phyloP scores from a whole-genome alignment of 2,329 filamentous ascomycete species.

The Fusarium decemcellulare region DNA sequence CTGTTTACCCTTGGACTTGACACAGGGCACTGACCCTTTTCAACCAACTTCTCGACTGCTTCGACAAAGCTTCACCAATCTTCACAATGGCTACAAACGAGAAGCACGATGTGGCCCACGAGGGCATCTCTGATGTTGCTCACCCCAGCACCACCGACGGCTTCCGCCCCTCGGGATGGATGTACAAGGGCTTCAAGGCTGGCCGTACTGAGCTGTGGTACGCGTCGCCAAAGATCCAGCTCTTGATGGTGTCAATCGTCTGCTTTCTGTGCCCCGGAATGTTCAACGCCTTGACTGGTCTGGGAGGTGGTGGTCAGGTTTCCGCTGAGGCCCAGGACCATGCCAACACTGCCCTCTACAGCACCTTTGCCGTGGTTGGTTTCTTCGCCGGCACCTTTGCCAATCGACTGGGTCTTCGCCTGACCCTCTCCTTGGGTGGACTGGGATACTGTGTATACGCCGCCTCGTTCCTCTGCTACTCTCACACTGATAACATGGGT shows the following conservation, averaged over 20 bases:
- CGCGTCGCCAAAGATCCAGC: slow-evolving; percentile 80
- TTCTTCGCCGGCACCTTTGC: slow-evolving; percentile 83
- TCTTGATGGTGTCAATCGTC: slow-evolving; percentile 73
- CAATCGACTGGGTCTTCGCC: slow-evolving; percentile 80
- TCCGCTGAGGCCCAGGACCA: slow-evolving; percentile 70
- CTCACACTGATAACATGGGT: slow-evolving; percentile 75
- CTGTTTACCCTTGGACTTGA: not conserved
- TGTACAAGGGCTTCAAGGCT: slow-evolving; percentile 74
- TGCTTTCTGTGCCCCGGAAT: slow-evolving; percentile 79
- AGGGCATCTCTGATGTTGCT: slow-evolving; percentile 19
- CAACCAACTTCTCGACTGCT: not conserved
- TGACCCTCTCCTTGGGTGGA: slow-evolving; percentile 79
- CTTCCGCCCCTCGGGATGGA: slow-evolving; percentile 70
- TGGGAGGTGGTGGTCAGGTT: slow-evolving; percentile 72
- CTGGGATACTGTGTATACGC: slow-evolving; percentile 84
- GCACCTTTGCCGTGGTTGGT: slow-evolving; percentile 77
- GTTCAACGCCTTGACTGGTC: slow-evolving; percentile 77
- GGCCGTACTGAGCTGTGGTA: slow-evolving; percentile 73
- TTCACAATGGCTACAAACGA: slow-evolving; percentile 48
- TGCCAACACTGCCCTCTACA: slow-evolving; percentile 80
- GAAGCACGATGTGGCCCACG: slow-evolving; percentile 40
- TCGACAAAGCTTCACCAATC: not conserved
- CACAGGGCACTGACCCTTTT: slow-evolving; percentile 21
- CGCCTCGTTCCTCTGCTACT: slow-evolving; percentile 78
- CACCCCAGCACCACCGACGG: slow-evolving; percentile 19